A percentile compares a stretch with the other conserved stretches of the same genome.
Evolutionary conservation across 768 basidiomycete genomes (phyloP).

Genomic region (Mycena filopes): DNA sequence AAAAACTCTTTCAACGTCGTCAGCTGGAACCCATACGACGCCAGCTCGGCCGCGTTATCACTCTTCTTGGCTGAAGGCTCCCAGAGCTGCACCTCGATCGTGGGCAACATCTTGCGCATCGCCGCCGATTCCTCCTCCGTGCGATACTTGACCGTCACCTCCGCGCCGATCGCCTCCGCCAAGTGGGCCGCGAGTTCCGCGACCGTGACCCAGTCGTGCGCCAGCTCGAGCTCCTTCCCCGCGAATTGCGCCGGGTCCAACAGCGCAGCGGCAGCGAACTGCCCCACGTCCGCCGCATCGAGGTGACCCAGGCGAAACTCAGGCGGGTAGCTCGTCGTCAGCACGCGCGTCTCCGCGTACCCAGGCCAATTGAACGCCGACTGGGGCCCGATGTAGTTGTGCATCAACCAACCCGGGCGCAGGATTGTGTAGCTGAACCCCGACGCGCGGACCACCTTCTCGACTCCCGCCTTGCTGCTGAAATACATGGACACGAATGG

Average conservation of each 20-base stretch:
- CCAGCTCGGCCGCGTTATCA: constrained; percentile 14
- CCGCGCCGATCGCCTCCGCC: constrained; percentile 9
- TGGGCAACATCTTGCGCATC: constrained; percentile 8
- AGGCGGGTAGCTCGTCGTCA: constrained; percentile 22
- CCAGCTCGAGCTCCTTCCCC: constrained; percentile 16
- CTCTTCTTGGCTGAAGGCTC: not conserved
- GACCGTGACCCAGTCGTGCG: constrained; percentile 19
- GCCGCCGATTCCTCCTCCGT: constrained; percentile 22
- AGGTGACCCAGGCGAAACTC: constrained; percentile 14
- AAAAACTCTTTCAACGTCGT: constrained; percentile 30
- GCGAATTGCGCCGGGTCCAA: constrained; percentile 19
- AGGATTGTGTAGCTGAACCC: constrained; percentile 29
- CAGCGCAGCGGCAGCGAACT: constrained; percentile 21
- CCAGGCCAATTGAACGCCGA: constrained; percentile 20
- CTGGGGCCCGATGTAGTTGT: constrained; percentile 23
- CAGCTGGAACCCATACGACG: constrained; percentile 12
- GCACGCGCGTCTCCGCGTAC: constrained; percentile 13
- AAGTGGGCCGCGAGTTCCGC: constrained; percentile 26
- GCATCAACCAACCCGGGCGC: constrained; percentile 28
- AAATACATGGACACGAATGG: constrained; percentile 25
- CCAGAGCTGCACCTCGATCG: constrained; percentile 23
- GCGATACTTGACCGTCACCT: constrained; percentile 28
- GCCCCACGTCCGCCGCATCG: constrained; percentile 29
- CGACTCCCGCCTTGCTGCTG: constrained; percentile 26
- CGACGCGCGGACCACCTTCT: constrained; percentile 25